These are phyloP conservation scores for Paxillus involutus DNA, from an alignment of 768 basidiomycete genomes.

Conservation along the genomic window DNA sequence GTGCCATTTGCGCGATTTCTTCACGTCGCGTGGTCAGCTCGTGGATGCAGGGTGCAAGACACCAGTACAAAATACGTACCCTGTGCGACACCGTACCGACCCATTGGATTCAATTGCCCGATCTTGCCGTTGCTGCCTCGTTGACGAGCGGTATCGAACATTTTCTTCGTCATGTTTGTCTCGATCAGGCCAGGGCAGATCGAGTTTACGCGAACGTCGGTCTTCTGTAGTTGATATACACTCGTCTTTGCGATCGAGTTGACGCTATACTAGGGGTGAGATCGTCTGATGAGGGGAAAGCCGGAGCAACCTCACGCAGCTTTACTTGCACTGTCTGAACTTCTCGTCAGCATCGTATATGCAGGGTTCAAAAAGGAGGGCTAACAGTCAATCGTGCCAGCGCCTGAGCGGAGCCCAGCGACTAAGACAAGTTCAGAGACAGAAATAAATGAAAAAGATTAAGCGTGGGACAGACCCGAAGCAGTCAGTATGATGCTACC, in stretches of 20 bases:
- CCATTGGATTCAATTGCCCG: slow-evolving; percentile 78
- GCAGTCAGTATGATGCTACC: slow-evolving; percentile 90
- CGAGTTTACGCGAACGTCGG: slow-evolving; percentile 84
- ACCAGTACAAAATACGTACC: slow-evolving; percentile 41
- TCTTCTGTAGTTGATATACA: slow-evolving; percentile 75
- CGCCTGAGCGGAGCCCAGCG: slow-evolving; percentile 82
- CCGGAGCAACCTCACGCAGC: slow-evolving; percentile 64
- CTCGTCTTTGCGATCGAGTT: slow-evolving; percentile 86
- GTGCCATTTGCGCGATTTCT: slow-evolving; percentile 86
- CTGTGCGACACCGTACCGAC: slow-evolving; percentile 79
- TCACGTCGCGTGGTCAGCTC: slow-evolving; percentile 13
- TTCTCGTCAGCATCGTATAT: slow-evolving; percentile 13
- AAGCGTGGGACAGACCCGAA: slow-evolving; percentile 51
- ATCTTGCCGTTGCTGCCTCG: slow-evolving; percentile 75
- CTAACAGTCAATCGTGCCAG: slow-evolving; percentile 81
- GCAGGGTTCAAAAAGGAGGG: background rate
- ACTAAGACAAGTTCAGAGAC: slow-evolving; percentile 41
- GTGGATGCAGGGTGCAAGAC: slow-evolving; percentile 13
- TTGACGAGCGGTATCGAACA: slow-evolving; percentile 76
- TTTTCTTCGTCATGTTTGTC: slow-evolving; percentile 83
- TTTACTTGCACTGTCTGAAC: slow-evolving; percentile 85
- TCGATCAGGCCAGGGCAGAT: slow-evolving; percentile 93
- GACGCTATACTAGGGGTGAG: slow-evolving; percentile 50
- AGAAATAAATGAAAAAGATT: background rate
- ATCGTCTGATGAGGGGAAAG: background rate